Percentiles rank a stretch among this genome's conserved stretches.
phyloP scores from a whole-genome alignment of 2,329 filamentous ascomycete species.

The Colletotrichum salicis region DNA sequence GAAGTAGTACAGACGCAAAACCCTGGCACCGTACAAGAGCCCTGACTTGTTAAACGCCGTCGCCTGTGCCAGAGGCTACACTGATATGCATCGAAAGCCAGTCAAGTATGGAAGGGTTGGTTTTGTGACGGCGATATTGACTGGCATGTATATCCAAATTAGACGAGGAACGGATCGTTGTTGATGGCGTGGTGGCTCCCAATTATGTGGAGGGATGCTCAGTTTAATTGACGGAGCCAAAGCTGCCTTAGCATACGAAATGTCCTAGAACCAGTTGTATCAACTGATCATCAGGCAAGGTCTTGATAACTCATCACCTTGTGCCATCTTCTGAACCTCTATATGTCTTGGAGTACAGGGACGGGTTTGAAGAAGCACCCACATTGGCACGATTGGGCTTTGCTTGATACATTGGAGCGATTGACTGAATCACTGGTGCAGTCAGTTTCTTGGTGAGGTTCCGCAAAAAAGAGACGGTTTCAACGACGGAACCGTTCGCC shows the following conservation, averaged over 20 bases:
- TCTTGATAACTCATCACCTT: neutral
- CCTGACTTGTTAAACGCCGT: neutral
- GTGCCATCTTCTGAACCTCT: neutral
- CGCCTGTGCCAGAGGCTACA: neutral
- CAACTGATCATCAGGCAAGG: neutral
- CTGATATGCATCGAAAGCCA: neutral
- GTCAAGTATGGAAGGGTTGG: neutral
- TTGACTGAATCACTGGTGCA: neutral
- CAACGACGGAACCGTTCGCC: slow-evolving; percentile 7
- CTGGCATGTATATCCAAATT: neutral
- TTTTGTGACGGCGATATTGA: neutral
- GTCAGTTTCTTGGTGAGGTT: neutral
- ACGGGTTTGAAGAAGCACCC: neutral
- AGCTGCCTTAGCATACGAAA: neutral
- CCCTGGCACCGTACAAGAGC: neutral
- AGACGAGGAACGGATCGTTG: neutral
- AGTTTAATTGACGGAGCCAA: neutral
- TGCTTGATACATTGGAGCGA: neutral
- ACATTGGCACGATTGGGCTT: neutral
- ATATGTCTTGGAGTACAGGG: neutral
- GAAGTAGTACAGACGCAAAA: neutral
- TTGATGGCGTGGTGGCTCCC: neutral
- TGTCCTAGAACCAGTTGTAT: neutral
- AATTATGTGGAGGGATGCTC: neutral
- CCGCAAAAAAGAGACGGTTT: slow-evolving; percentile 5